A percentile compares a stretch with the other conserved stretches of the same genome.
phyloP scores from a whole-genome alignment of 1,284 basidiomycete genomes.

The Moniliophthora roreri region DNA sequence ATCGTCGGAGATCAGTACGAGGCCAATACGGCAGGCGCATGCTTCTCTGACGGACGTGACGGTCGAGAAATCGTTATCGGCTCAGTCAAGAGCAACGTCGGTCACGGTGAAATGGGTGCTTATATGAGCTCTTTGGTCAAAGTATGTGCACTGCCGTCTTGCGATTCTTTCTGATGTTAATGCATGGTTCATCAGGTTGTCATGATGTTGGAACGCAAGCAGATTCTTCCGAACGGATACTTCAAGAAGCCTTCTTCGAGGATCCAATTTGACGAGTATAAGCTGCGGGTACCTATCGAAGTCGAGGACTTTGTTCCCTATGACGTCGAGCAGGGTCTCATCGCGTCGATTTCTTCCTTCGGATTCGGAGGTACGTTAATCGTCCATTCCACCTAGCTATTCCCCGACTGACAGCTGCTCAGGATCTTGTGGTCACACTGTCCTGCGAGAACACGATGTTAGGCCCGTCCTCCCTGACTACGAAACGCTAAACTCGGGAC shows the following conservation, averaged over 20 bases:
- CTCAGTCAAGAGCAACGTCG: constrained; percentile 6
- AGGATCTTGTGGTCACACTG: constrained; percentile 15
- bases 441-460: constrained; percentile 3
- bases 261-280: constrained; percentile 20
- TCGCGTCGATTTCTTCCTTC: constrained; percentile 20
- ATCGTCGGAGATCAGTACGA: background rate
- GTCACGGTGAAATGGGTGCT: constrained; percentile 6
- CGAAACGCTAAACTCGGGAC: background rate
- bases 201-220: constrained; percentile 19
- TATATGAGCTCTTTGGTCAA: constrained; percentile 1
- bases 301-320: constrained; percentile 15
- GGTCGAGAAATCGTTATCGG: constrained; percentile 3
- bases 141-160: background rate
- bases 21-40: background rate
- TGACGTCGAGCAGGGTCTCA: constrained; percentile 13
- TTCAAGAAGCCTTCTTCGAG: constrained; percentile 19
- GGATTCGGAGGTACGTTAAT: constrained; percentile 24
- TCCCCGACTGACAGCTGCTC: no score
- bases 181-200: constrained; percentile 11
- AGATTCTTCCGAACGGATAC: constrained; percentile 19
- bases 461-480: background rate
- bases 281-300: constrained; percentile 17
- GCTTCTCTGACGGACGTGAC: background rate
- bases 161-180: background rate
- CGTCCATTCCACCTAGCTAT: no score